These are phyloP conservation scores for Wickerhamomyces queroliae DNA, from an alignment of 805 yeast genomes.

Conservation along the genomic window DNA sequence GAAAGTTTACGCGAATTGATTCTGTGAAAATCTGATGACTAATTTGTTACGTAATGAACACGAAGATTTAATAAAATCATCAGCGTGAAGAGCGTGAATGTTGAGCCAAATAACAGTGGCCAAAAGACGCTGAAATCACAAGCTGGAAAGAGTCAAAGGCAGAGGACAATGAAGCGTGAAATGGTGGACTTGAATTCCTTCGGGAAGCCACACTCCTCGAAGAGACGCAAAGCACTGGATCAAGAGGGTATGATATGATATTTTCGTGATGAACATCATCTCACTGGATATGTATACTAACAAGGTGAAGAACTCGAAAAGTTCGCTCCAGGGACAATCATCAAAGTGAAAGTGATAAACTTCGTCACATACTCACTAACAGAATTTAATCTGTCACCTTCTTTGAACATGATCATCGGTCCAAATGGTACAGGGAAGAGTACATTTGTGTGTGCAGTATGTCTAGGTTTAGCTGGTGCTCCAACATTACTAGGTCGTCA, in stretches of 20 bases:
- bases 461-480: slow-evolving; percentile 82
- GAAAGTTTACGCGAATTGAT: too few species aligned
- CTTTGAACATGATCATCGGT: slow-evolving; percentile 86
- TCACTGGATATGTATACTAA: too few species aligned
- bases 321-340: slow-evolving; percentile 40
- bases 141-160: too few species aligned
- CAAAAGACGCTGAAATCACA: too few species aligned
- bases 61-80: too few species aligned
- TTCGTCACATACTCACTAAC: slow-evolving; percentile 68
- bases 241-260: slow-evolving; percentile 4
- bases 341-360: slow-evolving; percentile 52
- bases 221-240: slow-evolving; percentile 1
- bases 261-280: not conserved
- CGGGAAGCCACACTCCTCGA: slow-evolving; percentile 6
- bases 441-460: slow-evolving; percentile 88
- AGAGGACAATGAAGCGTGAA: slow-evolving; percentile 1
- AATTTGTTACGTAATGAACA: too few species aligned
- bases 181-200: slow-evolving; percentile 8
- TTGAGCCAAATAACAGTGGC: too few species aligned
- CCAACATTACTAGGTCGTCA: slow-evolving; percentile 68
- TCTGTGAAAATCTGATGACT: too few species aligned
- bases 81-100: too few species aligned
- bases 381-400: slow-evolving; percentile 74
- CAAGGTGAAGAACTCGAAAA: slow-evolving; percentile 15
- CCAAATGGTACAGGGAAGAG: slow-evolving; percentile 97